Evolutionary conservation across 352 stramenopile species (phyloP), one percentile per base, ranked within the genome.

Genomic region (Phytophthora sojae): DNA sequence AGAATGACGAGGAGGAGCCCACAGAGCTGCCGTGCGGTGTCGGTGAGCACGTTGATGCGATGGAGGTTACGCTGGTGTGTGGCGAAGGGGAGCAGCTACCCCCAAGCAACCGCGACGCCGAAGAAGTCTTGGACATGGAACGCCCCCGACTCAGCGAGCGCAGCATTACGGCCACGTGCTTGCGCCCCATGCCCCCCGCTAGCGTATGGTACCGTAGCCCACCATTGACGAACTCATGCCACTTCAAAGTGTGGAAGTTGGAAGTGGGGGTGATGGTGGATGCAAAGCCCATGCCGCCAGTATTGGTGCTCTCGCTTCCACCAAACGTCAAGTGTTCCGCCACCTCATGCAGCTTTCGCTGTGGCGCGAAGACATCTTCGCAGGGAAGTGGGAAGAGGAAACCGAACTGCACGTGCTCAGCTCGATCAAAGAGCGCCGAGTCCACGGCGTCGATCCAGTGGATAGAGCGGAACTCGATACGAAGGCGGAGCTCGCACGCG

Each of bases 371-470:
- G 4, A 93, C 81, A 69, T 96, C 89, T 77, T 96, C 89, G 51
- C 82, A 93, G 17, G 89, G 89, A 15, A 96, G 67, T 1, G 86
- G 89, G 52, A 96, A 96, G 2, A 96, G 63, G 23, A 94, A 89
- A 0, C 86, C 81, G 21, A 94, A 83, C 47, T 94, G 79, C 26
- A 92, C 73, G 25, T 92, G 79, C 25, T 94, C 86, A 12, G 88
- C 75, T 12, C 81, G 82, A 51, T 88, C 86, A 21, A 94, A 92
- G 0, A 87, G 47, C 15, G 76, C 75, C 6, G 81, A 84, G 52
- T 92, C 85, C 8, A 90, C 61, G 4, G 79, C 75, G 56, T 91
- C 81, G 62, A 92, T 77, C 86, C 86, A 94, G 54, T 88, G 78
- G 17, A 94, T 86, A 2, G 84, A 91, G 6, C 79, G 75, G 54